These are phyloP conservation scores for Coniosporium tulheliwenetii DNA, from an alignment of 2,329 filamentous ascomycete genomes.

Conservation along the genomic window DNA sequence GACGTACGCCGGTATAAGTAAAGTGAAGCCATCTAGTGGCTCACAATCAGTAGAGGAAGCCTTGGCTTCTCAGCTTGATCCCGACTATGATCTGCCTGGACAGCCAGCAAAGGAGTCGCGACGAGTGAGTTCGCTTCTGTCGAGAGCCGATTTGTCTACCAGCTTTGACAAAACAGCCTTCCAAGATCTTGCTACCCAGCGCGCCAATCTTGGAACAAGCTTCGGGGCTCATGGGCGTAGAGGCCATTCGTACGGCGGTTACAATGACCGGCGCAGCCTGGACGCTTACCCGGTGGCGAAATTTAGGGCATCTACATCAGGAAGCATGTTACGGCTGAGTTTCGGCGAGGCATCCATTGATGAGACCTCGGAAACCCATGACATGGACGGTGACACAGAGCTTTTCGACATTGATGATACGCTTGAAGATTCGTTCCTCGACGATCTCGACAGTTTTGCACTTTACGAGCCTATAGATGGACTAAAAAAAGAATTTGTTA, in stretches of 20 bases:
- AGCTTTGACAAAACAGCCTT: constrained; percentile 74
- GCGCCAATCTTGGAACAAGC: constrained; percentile 27
- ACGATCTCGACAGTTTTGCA: constrained; percentile 13
- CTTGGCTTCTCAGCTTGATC: constrained; percentile 33
- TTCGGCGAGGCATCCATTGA: constrained; percentile 14
- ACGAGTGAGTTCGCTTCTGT: constrained; percentile 80
- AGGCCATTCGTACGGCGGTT: constrained; percentile 58
- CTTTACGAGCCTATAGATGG: constrained; percentile 17
- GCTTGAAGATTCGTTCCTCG: constrained; percentile 15
- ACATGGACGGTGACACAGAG: too few relatives aligned
- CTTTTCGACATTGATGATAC: constrained; percentile 15
- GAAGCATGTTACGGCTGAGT: constrained; percentile 21
- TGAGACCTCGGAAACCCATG: too few relatives aligned
- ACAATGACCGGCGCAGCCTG: constrained; percentile 48
- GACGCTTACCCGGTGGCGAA: constrained; percentile 7
- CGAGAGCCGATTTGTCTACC: constrained; percentile 70
- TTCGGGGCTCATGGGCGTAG: constrained; percentile 40
- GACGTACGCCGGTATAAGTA: constrained; percentile 20
- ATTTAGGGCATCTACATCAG: not conserved
- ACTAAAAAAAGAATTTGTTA: constrained; percentile 21
- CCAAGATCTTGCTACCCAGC: constrained; percentile 46
- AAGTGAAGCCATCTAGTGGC: constrained; percentile 7
- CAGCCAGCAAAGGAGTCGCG: constrained; percentile 48
- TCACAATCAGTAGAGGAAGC: constrained; percentile 25
- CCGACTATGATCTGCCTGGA: constrained; percentile 31